These are phyloP conservation scores for Fusarium continuum DNA, from an alignment of 2,329 filamentous ascomycete species.

Conservation along the genomic window DNA sequence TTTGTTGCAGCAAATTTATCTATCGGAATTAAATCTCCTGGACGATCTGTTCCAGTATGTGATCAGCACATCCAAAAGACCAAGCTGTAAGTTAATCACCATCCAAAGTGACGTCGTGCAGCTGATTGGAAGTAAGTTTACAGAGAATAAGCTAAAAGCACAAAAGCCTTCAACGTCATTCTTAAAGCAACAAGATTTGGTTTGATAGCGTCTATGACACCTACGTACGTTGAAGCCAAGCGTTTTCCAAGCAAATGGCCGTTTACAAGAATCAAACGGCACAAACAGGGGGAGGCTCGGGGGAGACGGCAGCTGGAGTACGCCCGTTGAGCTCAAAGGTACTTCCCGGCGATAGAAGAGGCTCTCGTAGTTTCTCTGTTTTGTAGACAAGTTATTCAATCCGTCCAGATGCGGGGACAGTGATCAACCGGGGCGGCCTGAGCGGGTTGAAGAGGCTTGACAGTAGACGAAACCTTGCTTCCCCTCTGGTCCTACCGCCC, in stretches of 20 bases:
- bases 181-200: background rate
- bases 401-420: slow-evolving; percentile 11
- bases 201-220: slow-evolving; percentile 12
- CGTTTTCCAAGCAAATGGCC: background rate
- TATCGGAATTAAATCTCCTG: background rate
- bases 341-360: background rate
- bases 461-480: slow-evolving; percentile 20
- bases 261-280: background rate
- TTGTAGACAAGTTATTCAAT: no score
- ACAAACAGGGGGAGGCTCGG: background rate
- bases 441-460: slow-evolving; percentile 6
- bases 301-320: background rate
- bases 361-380: no score
- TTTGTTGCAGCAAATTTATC: background rate
- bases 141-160: background rate
- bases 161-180: slow-evolving; percentile 15
- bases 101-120: slow-evolving; percentile 15
- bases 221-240: background rate
- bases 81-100: background rate
- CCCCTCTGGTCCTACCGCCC: background rate
- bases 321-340: slow-evolving; percentile 12
- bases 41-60: background rate
- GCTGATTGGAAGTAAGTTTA: slow-evolving; percentile 1
- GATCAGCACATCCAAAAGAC: background rate
- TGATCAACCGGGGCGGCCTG: slow-evolving; percentile 16